These are phyloP conservation scores for Emmonsiellopsis sp. DNA, from an alignment of 2,329 filamentous ascomycete genomes.

Conservation along the genomic window DNA sequence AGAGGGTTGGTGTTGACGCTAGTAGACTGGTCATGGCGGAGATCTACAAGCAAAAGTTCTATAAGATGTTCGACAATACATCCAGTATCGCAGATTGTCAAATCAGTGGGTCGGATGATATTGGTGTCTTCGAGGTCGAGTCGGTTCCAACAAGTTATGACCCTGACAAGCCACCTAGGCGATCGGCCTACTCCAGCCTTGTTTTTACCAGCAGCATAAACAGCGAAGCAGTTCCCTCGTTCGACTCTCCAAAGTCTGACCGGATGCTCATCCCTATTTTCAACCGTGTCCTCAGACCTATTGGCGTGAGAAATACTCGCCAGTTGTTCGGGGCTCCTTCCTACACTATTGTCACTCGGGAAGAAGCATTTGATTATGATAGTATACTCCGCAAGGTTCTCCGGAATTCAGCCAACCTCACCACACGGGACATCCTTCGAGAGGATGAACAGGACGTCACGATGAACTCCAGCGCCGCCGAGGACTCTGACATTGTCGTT, in stretches of 20 bases:
- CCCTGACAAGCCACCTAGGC: conserved; percentile 42
- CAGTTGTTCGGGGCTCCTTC: conserved; percentile 35
- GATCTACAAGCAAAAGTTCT: conserved; percentile 75
- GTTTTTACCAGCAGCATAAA: conserved; percentile 20
- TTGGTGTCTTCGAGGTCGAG: conserved; percentile 71
- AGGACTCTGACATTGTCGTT: conserved; percentile 61
- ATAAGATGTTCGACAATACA: conserved; percentile 70
- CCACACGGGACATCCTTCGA: conserved; percentile 57
- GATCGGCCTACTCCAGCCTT: conserved; percentile 18
- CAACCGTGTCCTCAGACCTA: conserved; percentile 28
- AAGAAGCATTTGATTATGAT: conserved; percentile 63
- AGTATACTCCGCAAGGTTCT: conserved; percentile 72
- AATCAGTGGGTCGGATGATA: conserved; percentile 54
- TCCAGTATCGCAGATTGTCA: conserved; percentile 59
- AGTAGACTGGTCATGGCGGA: conserved; percentile 68
- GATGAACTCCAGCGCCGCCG: conserved; percentile 42
- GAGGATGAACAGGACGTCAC: conserved; percentile 38
- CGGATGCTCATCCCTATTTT: conserved; percentile 41
- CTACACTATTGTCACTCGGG: conserved; percentile 65
- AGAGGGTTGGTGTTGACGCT: conserved; percentile 43
- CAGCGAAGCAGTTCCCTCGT: conserved; percentile 29
- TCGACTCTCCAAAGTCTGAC: conserved; percentile 37
- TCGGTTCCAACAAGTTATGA: conserved; percentile 69
- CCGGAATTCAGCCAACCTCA: conserved; percentile 65
- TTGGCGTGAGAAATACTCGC: conserved; percentile 17